Percentiles rank a stretch among this genome's conserved stretches.
phyloP scores from a whole-genome alignment of 2,329 filamentous ascomycete species.

The Gremmenia infestans region DNA sequence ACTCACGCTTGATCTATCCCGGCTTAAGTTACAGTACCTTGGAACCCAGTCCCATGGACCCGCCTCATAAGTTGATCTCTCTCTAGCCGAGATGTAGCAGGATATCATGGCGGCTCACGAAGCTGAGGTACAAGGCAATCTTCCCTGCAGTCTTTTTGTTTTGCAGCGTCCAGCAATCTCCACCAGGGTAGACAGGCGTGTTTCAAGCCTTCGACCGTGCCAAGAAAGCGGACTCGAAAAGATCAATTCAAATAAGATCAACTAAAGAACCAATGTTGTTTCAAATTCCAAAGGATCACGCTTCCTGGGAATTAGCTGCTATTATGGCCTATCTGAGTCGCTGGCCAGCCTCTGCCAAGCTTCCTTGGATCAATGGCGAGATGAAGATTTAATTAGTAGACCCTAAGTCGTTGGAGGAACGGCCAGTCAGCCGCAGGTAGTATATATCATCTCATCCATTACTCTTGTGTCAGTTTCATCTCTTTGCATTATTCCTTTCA shows the following conservation, averaged over 20 bases:
- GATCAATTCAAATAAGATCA: neutral
- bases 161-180: too few species aligned
- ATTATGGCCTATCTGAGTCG: neutral
- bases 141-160: neutral
- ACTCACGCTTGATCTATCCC: neutral
- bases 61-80: neutral
- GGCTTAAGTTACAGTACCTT: neutral
- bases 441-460: neutral
- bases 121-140: neutral
- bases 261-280: neutral
- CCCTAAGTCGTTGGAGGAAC: neutral
- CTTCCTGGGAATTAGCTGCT: neutral
- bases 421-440: neutral
- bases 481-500: neutral
- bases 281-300: neutral
- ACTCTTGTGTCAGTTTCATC: neutral
- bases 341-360: neutral
- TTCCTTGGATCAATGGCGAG: neutral
- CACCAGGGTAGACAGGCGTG: neutral
- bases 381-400: neutral
- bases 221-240: neutral
- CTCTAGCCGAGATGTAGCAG: neutral
- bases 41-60: neutral
- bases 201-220: neutral
- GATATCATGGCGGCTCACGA: neutral